Base-by-base conservation (phyloP, 2,329 filamentous ascomycete genomes). In the Ophiocordyceps unilateralis region DNA sequence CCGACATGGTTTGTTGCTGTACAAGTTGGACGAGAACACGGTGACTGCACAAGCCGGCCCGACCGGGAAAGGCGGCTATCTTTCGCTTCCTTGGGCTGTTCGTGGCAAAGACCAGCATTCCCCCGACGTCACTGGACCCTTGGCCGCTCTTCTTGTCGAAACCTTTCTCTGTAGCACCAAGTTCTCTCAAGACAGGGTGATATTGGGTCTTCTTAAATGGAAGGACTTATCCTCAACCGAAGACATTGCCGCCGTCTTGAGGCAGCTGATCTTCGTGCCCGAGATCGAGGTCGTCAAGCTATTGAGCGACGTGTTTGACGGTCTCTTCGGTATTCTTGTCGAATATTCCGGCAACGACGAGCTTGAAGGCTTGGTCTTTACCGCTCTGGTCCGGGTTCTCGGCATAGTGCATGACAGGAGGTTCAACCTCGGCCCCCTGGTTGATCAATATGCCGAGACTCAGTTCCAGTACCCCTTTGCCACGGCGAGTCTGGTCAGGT, bases 231-330 rank as follows among this genome's bases (percentile, higher is more conserved):
- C 79, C 0, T 72, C 78, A 20, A 11, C 10, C 39, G 77, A 79
- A 23, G 78, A 88, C 30, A 69, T 96, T 1, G 69, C 83, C 1
- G 70, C 77, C 21, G 66, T 93, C 1, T 65, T 98, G 37, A 82
- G 83, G 56, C 80, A 88, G 50, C 75, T 96, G 41, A 79, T 88
- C 19, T 96, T 96, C 50, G 88, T 98, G 1, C 84, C 91, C 0
- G 91, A 98, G 58, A 94, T 96, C 44, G 93, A 98, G 61, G 84
- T 98, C 28, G 91, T 98, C 48, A 98, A 96, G 65, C 72, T 96
- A 37, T 67, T 96, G 8, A 82, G 76, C 48, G 83, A 93, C 52
- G 87, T 96, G 1, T 81, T 98, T 43, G 85, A 94, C 58, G 78
- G 86, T 0, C 73, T 98, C 1, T 98, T 98, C 56, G 82, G 85